These are phyloP conservation scores for Waitea zeae DNA, from an alignment of 1,284 basidiomycete genomes.

Conservation along the genomic window DNA sequence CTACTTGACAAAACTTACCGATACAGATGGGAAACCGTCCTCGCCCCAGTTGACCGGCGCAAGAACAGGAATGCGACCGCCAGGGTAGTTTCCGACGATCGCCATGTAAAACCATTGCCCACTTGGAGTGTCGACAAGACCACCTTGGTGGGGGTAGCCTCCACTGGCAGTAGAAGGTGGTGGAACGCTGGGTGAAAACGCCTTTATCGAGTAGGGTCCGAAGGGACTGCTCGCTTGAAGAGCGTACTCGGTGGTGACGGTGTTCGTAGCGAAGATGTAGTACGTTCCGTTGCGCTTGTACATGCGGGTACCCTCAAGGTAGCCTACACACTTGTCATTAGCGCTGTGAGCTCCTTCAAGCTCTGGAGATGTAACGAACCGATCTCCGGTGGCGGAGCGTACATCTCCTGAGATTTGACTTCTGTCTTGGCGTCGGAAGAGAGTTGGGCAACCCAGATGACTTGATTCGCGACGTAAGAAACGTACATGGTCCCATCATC, in stretches of 20 bases:
- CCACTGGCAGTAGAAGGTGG: too few relatives aligned
- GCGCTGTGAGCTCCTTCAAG: not conserved
- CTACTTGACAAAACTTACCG: too few relatives aligned
- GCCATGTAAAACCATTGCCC: not conserved
- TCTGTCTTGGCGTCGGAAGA: not conserved
- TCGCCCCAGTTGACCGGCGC: not conserved
- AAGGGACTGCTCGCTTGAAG: too few relatives aligned
- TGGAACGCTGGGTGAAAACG: too few relatives aligned
- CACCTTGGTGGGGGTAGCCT: conserved; percentile 8
- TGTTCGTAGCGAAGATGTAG: not conserved
- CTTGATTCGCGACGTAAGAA: not conserved
- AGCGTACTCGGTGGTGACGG: too few relatives aligned
- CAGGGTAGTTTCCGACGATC: not conserved
- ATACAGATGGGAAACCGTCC: too few relatives aligned
- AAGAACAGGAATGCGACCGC: too few relatives aligned
- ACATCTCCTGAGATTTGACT: not conserved
- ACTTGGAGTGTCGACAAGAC: conserved; percentile 6
- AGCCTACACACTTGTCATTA: not conserved
- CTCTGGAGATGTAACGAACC: not conserved
- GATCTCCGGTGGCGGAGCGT: not conserved
- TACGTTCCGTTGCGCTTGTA: not conserved
- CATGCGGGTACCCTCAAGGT: not conserved
- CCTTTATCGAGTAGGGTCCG: too few relatives aligned
- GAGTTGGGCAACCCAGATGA: not conserved
- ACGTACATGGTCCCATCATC: not conserved